A percentile compares a stretch with the other conserved stretches of the same genome.
These are phyloP conservation scores for Actinomortierella ambigua DNA, from an alignment of 371 early-diverging fungal species.

Conservation along the genomic window DNA sequence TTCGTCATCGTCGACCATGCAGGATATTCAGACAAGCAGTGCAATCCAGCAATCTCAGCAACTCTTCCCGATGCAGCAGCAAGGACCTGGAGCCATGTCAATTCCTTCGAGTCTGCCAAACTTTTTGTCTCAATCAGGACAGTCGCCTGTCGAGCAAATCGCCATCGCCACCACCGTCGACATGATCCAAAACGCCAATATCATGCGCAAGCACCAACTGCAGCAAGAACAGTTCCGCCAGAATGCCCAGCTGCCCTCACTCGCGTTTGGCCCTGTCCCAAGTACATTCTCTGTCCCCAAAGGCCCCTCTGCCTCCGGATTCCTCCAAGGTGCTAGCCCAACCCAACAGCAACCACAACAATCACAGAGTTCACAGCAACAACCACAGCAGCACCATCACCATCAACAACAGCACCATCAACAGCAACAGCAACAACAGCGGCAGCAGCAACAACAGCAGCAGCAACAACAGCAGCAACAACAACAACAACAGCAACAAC, in stretches of 20 bases:
- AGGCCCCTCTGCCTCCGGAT: no score
- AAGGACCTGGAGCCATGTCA: no score
- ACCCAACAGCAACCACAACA: background rate
- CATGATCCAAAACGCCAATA: constrained; percentile 33
- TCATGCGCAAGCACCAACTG: constrained; percentile 24
- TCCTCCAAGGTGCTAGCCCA: no score
- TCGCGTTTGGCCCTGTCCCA: constrained; percentile 26
- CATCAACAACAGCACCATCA: background rate
- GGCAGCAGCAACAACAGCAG: constrained; percentile 19
- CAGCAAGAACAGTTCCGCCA: constrained; percentile 33
- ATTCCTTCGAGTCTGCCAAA: no score
- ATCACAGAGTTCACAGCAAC: background rate
- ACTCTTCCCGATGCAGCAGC: no score
- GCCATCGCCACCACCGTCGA: constrained; percentile 18
- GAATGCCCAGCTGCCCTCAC: constrained; percentile 25
- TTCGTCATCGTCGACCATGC: no score
- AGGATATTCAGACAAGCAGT: no score
- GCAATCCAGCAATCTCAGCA: no score
- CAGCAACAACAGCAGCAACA: constrained; percentile 15
- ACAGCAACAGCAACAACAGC: constrained; percentile 11
- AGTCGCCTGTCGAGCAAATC: constrained; percentile 18
- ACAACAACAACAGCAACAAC: constrained; percentile 28
- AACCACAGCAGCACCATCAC: background rate
- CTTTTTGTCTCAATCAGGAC: constrained; percentile 1
- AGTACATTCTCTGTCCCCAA: no score